Evolutionary conservation across 2,329 filamentous ascomycete species (phyloP), one percentile per base, ranked within the genome.

Genomic region (Cytospora schulzeri): DNA sequence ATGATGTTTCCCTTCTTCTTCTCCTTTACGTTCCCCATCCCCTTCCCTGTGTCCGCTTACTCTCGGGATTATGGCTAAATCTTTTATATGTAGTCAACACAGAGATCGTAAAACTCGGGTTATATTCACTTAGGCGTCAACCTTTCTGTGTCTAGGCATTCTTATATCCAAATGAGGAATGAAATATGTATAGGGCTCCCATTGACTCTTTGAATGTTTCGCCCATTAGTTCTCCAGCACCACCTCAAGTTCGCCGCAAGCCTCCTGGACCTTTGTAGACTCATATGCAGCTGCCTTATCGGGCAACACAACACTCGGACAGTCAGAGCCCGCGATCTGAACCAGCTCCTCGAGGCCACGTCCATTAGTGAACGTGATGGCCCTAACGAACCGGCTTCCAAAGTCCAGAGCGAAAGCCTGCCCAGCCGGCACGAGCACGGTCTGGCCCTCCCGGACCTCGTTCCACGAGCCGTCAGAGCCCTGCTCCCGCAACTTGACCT

Each of bases 361-460:
- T 0, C 83, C 83, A 65, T 81, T 81, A 0, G 80, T 78, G 63
- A 84, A 85, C 0, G 76, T 77, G 66, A 79, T 79, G 8, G 80
- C 73, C 28, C 80, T 76, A 3, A 83, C 81, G 69, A 77, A 84
- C 50, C 76, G 74, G 62, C 79, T 82, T 14, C 70, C 76, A 68
- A 82, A 81, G 1, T 73, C 74, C 0, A 84, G 69, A 0, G 73
- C 72, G 66, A 85, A 84, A 0, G 75, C 71, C 67, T 80, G 76
- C 0, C 78, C 81, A 1, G 79, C 78, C 0, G 82, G 77, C 14
- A 85, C 73, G 45, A 84, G 75, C 0, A 83, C 73, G 0, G 82
- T 81, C 68, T 85, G 79, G 0, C 82, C 82, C 56, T 80, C 79
- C 2, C 76, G 71, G 48, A 82, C 74, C 5, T 73, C 68, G 1